Conservation (phyloP, 768 basidiomycete species). For the Trametes elegans region DNA sequence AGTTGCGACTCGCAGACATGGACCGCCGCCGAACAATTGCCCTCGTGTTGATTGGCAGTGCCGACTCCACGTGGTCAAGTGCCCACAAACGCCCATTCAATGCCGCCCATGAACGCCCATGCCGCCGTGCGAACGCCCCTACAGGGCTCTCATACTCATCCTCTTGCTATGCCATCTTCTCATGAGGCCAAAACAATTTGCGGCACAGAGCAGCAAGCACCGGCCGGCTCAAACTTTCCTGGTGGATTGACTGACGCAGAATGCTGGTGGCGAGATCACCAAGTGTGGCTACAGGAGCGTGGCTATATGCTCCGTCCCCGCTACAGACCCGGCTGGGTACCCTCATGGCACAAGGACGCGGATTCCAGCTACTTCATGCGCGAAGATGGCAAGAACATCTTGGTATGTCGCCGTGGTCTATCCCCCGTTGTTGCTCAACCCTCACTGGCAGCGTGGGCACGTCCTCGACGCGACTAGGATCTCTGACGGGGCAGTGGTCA, state of each 20-base stretch:
- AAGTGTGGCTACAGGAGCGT: constrained; percentile 9
- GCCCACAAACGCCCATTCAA: too few relatives aligned
- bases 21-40: too few relatives aligned
- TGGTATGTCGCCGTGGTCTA: background rate
- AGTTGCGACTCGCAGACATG: too few relatives aligned
- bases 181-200: too few relatives aligned
- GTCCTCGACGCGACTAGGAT: constrained; percentile 23
- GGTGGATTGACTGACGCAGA: background rate
- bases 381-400: constrained; percentile 5
- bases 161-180: too few relatives aligned
- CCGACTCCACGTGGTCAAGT: too few relatives aligned
- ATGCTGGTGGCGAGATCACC: constrained; percentile 12
- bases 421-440: background rate
- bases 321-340: constrained; percentile 27
- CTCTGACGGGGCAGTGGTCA: constrained; percentile 17
- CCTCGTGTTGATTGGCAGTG: too few relatives aligned
- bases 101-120: too few relatives aligned
- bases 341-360: constrained; percentile 23
- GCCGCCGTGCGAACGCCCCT: too few relatives aligned
- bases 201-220: background rate
- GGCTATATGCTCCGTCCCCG: constrained; percentile 27
- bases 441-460: background rate
- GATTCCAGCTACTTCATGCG: background rate
- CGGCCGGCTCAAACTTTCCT: background rate
- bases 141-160: too few relatives aligned